Evolutionary conservation across 768 basidiomycete genomes (phyloP), one percentile per base, ranked within the genome.

Genomic region (Rhodotorula diobovata): DNA sequence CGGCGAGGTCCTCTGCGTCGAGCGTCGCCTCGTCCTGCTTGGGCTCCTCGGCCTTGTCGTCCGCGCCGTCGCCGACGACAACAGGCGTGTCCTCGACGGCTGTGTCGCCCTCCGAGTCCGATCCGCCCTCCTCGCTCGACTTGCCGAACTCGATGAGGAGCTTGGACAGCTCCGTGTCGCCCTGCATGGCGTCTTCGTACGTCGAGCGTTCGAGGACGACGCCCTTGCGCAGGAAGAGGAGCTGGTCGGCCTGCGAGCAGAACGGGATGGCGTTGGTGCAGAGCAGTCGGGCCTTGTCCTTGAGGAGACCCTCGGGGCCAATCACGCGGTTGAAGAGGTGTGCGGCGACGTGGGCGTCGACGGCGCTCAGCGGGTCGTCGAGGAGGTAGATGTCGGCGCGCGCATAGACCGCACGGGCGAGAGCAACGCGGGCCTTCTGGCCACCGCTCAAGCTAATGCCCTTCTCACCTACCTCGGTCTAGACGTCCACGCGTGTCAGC

Each of bases 401-500:
- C 7, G 92, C 88, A 80, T 97, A 97, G 0, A 95, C 90, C 5
- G 91, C 91, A 41, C 93, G 84, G 12, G 95, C 95, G 16, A 96
- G 83, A 23, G 89, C 86, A 14, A 94, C 84, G 39, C 91, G 87
- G 62, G 91, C 90, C 25, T 89, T 81, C 77, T 90, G 88, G 2
- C 89, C 89, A 6, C 89, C 81, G 2, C 79, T 80, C 4, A 82
- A 74, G 5, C 78, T 79, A 54, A 82, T 78, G 0, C 90, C 90
- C 77, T 88, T 88, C 80, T 92, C 90, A 23, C 91, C 91, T 73
- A 94, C 90, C 80, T 91, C 89, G 3, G 91, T 93, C 65, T 77
- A 28, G 21, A 16, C 18, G n/a, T 30, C 34, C 63, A 15, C 14
- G 41, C 32, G 43, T 48, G 32, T 43, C 37, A 37, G 18, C 5